phyloP scores from a whole-genome alignment of 2,329 filamentous ascomycete genomes.

The Aureobasidium sp. region DNA sequence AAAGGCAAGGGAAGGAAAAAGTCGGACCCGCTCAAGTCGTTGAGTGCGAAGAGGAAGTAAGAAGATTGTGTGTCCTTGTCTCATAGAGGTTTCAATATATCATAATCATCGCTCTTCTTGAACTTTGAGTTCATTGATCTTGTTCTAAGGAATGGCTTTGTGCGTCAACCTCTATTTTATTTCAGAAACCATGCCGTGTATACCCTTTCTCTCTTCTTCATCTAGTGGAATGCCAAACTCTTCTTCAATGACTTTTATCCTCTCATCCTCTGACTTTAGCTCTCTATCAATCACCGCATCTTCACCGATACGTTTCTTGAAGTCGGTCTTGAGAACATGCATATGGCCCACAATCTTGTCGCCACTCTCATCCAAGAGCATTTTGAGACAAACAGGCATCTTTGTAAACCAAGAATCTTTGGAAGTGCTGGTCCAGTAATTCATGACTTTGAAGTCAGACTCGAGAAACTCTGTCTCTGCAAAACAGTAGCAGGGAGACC shows the following conservation, averaged over 20 bases:
- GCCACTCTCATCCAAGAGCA: conserved; percentile 39
- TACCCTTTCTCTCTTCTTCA: conserved; percentile 32
- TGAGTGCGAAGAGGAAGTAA: conserved; percentile 14
- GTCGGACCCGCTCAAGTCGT: conserved; percentile 68
- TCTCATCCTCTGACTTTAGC: conserved; percentile 36
- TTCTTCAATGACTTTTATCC: conserved; percentile 37
- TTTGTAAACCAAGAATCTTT: conserved; percentile 48
- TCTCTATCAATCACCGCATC: conserved; percentile 34
- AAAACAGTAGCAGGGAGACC: conserved; percentile 59
- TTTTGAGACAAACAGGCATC: conserved; percentile 47
- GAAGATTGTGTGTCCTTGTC: too few relatives aligned
- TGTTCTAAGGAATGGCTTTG: not conserved
- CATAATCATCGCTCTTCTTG: conserved; percentile 2
- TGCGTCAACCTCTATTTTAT: not conserved
- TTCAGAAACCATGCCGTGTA: conserved; percentile 20
- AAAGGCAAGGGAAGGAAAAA: conserved; percentile 61
- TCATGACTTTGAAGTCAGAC: conserved; percentile 56
- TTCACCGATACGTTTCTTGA: conserved; percentile 40
- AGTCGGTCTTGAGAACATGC: conserved; percentile 36
- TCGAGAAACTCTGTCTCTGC: conserved; percentile 56
- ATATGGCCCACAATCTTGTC: conserved; percentile 30
- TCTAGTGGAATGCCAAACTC: conserved; percentile 38
- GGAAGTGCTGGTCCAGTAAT: conserved; percentile 47
- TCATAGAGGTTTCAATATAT: not conserved
- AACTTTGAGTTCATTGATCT: too few relatives aligned